Percentiles rank a stretch among this genome's conserved stretches.
Evolutionary conservation across 345 rosid species (phyloP).

Genomic region (Microthlaspi erraticum): DNA sequence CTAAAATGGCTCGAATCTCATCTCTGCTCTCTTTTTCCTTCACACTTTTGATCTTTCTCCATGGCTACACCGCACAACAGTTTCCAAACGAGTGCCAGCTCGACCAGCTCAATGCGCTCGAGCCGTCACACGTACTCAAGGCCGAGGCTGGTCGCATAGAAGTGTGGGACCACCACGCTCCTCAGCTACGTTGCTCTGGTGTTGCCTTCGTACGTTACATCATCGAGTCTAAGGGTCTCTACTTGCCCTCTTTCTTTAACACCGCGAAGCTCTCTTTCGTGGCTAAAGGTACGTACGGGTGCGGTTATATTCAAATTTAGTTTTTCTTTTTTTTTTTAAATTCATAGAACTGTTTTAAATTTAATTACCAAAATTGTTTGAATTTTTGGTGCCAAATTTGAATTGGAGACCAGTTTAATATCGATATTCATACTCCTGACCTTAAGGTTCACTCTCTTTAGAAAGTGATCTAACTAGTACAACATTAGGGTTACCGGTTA

Average conservation of each 20-base stretch:
- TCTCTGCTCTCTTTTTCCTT: conserved; percentile 47
- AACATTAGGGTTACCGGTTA: no score
- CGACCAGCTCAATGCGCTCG: conserved; percentile 53
- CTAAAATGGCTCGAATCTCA: conserved; percentile 42
- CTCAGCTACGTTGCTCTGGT: conserved; percentile 69
- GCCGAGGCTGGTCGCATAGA: conserved; percentile 64
- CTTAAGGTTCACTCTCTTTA: background rate
- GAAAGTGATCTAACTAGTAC: background rate
- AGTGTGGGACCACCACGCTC: conserved; percentile 58
- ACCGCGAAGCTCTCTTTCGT: conserved; percentile 57
- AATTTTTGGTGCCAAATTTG: background rate
- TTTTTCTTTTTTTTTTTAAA: no score
- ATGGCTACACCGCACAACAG: conserved; percentile 51
- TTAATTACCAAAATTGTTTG: no score
- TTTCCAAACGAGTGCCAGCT: conserved; percentile 57
- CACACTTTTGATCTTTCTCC: conserved; percentile 50
- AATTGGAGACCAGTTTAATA: background rate
- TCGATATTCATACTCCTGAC: background rate
- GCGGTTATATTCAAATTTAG: no score
- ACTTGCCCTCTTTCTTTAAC: conserved; percentile 54
- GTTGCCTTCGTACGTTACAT: conserved; percentile 50
- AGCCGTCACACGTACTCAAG: conserved; percentile 54
- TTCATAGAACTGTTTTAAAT: no score
- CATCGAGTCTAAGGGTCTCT: conserved; percentile 61
- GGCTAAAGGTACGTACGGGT: conserved; percentile 51